phyloP scores from a whole-genome alignment of 164 flowering plant species.

The Macadamia integrifolia region DNA sequence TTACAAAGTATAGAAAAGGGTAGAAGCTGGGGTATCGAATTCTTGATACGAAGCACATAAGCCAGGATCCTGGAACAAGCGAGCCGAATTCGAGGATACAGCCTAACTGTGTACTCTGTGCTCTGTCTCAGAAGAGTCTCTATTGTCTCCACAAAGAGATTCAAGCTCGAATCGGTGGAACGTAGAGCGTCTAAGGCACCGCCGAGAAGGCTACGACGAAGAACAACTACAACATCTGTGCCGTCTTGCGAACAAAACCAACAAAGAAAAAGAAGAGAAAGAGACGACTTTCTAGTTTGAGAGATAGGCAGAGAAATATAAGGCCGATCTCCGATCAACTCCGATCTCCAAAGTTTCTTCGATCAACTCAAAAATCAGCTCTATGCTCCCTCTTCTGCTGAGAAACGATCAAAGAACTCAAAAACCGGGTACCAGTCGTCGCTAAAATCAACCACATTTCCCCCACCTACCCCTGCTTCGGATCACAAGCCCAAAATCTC shows the following conservation, averaged over 20 bases:
- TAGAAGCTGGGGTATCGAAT: slow-evolving; percentile 22
- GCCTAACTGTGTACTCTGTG: slow-evolving; percentile 23
- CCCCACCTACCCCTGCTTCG: slow-evolving; percentile 86
- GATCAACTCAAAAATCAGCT: too few species aligned
- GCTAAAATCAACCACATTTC: slow-evolving; percentile 58
- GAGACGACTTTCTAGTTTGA: neutral
- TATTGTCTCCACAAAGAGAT: slow-evolving; percentile 62
- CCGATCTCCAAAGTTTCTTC: too few species aligned
- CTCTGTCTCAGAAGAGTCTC: slow-evolving; percentile 47
- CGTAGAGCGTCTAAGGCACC: slow-evolving; percentile 57
- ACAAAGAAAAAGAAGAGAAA: neutral
- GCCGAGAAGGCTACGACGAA: slow-evolving; percentile 76
- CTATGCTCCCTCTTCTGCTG: neutral
- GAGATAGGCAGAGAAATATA: too few species aligned
- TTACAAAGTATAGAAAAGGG: too few species aligned
- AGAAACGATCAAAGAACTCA: neutral
- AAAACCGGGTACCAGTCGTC: neutral
- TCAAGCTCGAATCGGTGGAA: slow-evolving; percentile 73
- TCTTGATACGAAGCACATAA: slow-evolving; percentile 28
- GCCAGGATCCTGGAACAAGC: slow-evolving; percentile 46
- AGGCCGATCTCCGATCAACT: too few species aligned
- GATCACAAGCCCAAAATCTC: slow-evolving; percentile 58
- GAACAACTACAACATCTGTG: slow-evolving; percentile 56
- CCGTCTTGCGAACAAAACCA: neutral
- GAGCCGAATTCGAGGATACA: slow-evolving; percentile 48